A percentile compares a stretch with the other conserved stretches of the same genome.
These are phyloP conservation scores for Plectosphaerella cucumerina DNA, from an alignment of 2,329 filamentous ascomycete species.

Conservation along the genomic window DNA sequence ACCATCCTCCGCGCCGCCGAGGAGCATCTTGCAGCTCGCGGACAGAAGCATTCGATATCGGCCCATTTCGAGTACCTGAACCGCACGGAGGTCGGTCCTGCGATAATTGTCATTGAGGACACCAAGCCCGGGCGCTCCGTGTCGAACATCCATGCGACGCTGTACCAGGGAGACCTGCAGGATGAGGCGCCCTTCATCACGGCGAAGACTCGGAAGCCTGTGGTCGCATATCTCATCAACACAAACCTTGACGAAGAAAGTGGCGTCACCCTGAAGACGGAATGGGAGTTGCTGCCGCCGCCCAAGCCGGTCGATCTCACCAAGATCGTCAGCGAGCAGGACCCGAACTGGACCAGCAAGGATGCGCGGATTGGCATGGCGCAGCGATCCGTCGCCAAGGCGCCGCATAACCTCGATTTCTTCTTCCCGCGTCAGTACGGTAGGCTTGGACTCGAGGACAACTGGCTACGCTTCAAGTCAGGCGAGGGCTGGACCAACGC, in stretches of 20 bases:
- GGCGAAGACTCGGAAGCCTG: constrained; percentile 20
- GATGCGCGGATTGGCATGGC: not conserved
- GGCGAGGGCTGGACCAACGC: constrained; percentile 60
- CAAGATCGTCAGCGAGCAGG: constrained; percentile 16
- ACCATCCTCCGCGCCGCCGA: constrained; percentile 31
- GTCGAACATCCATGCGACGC: constrained; percentile 35
- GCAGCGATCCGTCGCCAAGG: constrained; percentile 13
- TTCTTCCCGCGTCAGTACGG: constrained; percentile 8
- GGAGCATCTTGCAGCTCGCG: constrained; percentile 24
- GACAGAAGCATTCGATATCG: constrained; percentile 32
- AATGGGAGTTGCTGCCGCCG: constrained; percentile 8
- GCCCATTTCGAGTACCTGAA: constrained; percentile 37
- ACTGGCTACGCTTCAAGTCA: constrained; percentile 63
- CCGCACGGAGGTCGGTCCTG: constrained; percentile 31
- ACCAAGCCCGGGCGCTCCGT: constrained; percentile 35
- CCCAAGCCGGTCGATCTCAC: constrained; percentile 20
- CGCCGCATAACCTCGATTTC: constrained; percentile 20
- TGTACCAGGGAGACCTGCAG: constrained; percentile 34
- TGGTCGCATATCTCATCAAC: constrained; percentile 36
- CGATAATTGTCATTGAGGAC: constrained; percentile 32
- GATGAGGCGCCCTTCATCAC: constrained; percentile 29
- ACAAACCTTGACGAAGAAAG: constrained; percentile 23
- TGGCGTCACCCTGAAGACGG: constrained; percentile 18
- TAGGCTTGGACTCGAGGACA: constrained; percentile 35
- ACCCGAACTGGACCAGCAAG: constrained; percentile 22